Conservation (phyloP, 768 basidiomycete genomes). For the Amanita subjunquillea region DNA sequence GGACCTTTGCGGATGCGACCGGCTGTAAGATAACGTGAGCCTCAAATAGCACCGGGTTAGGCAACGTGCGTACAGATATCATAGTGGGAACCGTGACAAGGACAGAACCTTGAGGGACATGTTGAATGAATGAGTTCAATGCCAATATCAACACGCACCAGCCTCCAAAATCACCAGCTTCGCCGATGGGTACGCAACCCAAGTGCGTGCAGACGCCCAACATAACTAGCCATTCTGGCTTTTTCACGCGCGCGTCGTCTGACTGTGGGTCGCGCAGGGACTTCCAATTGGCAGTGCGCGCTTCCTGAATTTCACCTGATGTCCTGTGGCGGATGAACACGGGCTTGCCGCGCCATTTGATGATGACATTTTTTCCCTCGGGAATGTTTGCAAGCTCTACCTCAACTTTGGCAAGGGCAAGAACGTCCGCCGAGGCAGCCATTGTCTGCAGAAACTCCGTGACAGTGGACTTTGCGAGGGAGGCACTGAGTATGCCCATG, state of each 20-base stretch:
- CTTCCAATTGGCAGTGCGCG: conserved; percentile 78
- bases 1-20: conserved; percentile 95
- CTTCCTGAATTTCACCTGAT: conserved; percentile 84
- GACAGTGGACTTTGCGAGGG: conserved; percentile 87
- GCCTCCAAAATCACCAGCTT: conserved; percentile 94
- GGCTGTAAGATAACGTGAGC: conserved; percentile 33
- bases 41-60: conserved; percentile 6
- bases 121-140: neutral
- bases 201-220: conserved; percentile 93
- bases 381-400: conserved; percentile 85
- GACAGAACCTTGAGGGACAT: conserved; percentile 64
- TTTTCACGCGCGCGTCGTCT: conserved; percentile 83
- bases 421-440: conserved; percentile 95
- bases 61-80: conserved; percentile 69
- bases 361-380: conserved; percentile 94
- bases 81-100: conserved; percentile 98
- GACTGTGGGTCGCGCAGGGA: conserved; percentile 82
- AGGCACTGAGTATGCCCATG: conserved; percentile 88
- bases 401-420: conserved; percentile 97
- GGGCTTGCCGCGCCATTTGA: conserved; percentile 99
- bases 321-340: conserved; percentile 99
- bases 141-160: conserved; percentile 51
- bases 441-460: conserved; percentile 93
- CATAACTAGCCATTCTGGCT: conserved; percentile 95
- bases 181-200: conserved; percentile 97